Conservation (phyloP, 768 basidiomycete genomes). For the Auricularia heimuer region DNA sequence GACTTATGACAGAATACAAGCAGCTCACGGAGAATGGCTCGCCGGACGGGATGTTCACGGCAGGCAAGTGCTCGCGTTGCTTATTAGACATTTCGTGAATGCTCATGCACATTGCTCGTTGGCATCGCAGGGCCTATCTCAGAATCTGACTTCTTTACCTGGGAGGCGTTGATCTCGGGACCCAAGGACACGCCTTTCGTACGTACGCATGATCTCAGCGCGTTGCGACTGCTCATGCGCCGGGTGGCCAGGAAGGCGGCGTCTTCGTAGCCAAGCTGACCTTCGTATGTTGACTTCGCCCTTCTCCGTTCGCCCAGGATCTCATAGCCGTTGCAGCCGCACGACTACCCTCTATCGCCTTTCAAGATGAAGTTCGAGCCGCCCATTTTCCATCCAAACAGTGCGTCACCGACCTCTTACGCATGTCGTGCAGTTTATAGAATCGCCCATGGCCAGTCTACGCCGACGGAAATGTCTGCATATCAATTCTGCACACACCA, state of each 20-base stretch:
- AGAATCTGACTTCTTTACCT: conserved; percentile 89
- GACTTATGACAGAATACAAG: conserved; percentile 90
- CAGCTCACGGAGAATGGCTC: conserved; percentile 76
- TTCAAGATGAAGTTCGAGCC: conserved; percentile 99
- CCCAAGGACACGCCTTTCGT: conserved; percentile 94
- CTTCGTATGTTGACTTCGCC: conserved; percentile 47
- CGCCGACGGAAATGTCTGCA: conserved; percentile 92
- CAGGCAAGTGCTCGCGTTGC: conserved; percentile 39
- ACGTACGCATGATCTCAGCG: conserved; percentile 18
- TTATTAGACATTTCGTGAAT: not conserved
- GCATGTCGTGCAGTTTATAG: not conserved
- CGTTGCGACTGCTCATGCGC: not conserved
- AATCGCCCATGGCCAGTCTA: conserved; percentile 51
- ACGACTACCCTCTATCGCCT: conserved; percentile 93
- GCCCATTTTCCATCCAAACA: conserved; percentile 94
- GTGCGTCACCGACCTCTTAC: conserved; percentile 34
- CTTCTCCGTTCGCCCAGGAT: conserved; percentile 4
- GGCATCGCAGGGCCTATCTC: conserved; percentile 61
- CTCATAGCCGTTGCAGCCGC: conserved; percentile 39
- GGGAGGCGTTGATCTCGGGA: conserved; percentile 91
- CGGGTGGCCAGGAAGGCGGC: conserved; percentile 68
- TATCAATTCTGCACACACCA: conserved; percentile 93
- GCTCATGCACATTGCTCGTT: not conserved
- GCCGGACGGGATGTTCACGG: conserved; percentile 94
- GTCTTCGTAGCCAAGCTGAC: conserved; percentile 86